Base-by-base conservation (phyloP, 495 filamentous ascomycete genomes). In the Sabuloglossum arenarium region DNA sequence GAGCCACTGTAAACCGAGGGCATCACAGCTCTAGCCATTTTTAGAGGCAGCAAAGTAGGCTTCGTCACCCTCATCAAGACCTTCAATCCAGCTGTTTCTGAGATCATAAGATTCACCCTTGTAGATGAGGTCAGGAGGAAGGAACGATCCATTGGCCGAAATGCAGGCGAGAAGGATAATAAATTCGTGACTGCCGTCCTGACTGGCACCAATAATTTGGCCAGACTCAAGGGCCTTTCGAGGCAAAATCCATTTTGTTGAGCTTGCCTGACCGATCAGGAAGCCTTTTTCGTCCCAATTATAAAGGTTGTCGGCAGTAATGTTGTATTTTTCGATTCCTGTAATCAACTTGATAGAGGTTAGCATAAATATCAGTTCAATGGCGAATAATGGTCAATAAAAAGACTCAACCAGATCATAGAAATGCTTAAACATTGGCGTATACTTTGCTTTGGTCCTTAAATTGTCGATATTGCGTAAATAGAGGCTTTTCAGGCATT, bases 241-340 rank as follows among this genome's bases (percentile, higher is more conserved):
- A n/a, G n/a, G n/a, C n/a, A n/a, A 3, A 61, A 24, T 39, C 11
- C 37, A n/a, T 39, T 49, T 56, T 49, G 43, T 30, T 27, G 1
- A 25, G 14, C 29, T 53, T 5, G 47, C 5, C 11, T 57, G 27
- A 14, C 61, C 59, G 19, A 64, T 61, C 11, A 61, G 28, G 50
- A 64, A 64, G 56, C 61, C 62, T 37, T 64, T 64, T 39, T 64
- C 58, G 51, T 64, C 62, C 24, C 62, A 54, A 53, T 63, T 64
- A 56, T 62, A 62, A n/a, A 45, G 59, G 29, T 62, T 47, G n/a
- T 46, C 6, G 12, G 59, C 53, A 14, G 58, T 21, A 43, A 59
- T 53, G 14, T 54, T 45, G 30, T 62, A 64, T 50, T 64, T 10
- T 11, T 61, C n/a, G n/a, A n/a, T n/a, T n/a, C n/a, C n/a, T n/a